Conservation (phyloP, 768 basidiomycete species). For the Gymnopilus dilepis region DNA sequence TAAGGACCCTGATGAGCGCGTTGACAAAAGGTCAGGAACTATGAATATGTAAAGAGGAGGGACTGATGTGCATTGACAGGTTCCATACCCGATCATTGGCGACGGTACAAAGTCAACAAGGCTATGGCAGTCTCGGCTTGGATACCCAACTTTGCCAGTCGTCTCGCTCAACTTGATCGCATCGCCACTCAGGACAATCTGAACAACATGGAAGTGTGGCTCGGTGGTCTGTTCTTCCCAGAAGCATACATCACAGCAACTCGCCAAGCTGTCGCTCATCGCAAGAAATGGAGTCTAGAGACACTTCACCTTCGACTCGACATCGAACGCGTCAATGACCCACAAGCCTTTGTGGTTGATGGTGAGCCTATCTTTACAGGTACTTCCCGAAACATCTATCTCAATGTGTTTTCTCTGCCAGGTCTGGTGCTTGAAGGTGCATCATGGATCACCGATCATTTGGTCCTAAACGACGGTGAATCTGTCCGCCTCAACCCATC, state of each 20-base stretch:
- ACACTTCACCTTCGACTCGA: constrained; percentile 82
- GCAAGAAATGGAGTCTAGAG: constrained; percentile 92
- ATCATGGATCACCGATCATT: constrained; percentile 66
- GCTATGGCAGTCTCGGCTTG: constrained; percentile 84
- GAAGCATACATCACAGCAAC: constrained; percentile 97
- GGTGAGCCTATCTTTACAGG: constrained; percentile 55
- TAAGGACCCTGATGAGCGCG: constrained; percentile 88
- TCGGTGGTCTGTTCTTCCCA: constrained; percentile 95
- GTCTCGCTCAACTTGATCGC: constrained; percentile 81
- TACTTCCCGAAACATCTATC: constrained; percentile 3
- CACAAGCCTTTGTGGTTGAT: constrained; percentile 83
- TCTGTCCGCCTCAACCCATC: constrained; percentile 79
- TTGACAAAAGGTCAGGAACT: constrained; percentile 73
- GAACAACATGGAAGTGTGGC: constrained; percentile 81
- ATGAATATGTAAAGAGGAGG: constrained; percentile 12
- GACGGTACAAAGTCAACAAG: constrained; percentile 85
- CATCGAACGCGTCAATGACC: constrained; percentile 79
- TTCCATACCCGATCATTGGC: constrained; percentile 88
- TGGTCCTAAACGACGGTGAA: constrained; percentile 87
- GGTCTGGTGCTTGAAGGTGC: constrained; percentile 91
- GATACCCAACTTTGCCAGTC: constrained; percentile 81
- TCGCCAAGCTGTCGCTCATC: constrained; percentile 93
- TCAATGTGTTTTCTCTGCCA: constrained; percentile 35
- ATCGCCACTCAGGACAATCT: constrained; percentile 70
- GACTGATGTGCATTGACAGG: constrained; percentile 47